These are phyloP conservation scores for Paralagenidium karlingii DNA, from an alignment of 352 stramenopile genomes.

Conservation along the genomic window DNA sequence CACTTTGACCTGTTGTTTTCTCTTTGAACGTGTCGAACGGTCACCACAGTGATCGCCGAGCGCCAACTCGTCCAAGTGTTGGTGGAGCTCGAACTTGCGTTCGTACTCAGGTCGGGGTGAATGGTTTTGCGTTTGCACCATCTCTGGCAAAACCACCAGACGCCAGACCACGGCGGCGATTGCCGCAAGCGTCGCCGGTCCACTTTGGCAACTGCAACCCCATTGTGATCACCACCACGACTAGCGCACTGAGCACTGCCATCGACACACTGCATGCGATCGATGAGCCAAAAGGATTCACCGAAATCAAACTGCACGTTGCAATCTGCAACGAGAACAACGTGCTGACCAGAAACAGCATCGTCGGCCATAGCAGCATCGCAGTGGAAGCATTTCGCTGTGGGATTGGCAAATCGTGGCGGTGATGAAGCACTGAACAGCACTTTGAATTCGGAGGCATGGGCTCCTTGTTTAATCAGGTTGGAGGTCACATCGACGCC, in stretches of 20 bases:
- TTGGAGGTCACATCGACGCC: constrained; percentile 22
- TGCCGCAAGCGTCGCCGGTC: not conserved
- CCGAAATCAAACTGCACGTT: constrained; percentile 53
- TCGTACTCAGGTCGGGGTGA: too few species aligned
- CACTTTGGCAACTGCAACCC: constrained; percentile 18
- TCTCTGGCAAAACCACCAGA: not conserved
- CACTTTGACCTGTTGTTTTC: too few species aligned
- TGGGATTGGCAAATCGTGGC: constrained; percentile 9
- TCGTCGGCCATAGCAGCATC: constrained; percentile 41
- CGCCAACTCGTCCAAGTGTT: too few species aligned
- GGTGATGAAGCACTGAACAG: constrained; percentile 18
- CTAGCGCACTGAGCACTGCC: constrained; percentile 25
- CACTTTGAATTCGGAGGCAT: constrained; percentile 8
- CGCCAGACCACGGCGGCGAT: not conserved
- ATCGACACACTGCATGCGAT: constrained; percentile 25
- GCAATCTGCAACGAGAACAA: constrained; percentile 48
- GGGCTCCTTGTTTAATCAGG: constrained; percentile 17
- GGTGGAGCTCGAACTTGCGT: too few species aligned
- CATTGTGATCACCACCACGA: constrained; percentile 34
- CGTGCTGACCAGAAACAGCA: constrained; percentile 22
- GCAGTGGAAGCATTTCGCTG: constrained; percentile 20
- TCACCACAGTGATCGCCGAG: too few species aligned
- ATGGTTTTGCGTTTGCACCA: not conserved
- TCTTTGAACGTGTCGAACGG: too few species aligned
- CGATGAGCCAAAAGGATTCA: constrained; percentile 56